These are phyloP conservation scores for Elaphomyces granulatus DNA, from an alignment of 495 filamentous ascomycete species.

Conservation along the genomic window DNA sequence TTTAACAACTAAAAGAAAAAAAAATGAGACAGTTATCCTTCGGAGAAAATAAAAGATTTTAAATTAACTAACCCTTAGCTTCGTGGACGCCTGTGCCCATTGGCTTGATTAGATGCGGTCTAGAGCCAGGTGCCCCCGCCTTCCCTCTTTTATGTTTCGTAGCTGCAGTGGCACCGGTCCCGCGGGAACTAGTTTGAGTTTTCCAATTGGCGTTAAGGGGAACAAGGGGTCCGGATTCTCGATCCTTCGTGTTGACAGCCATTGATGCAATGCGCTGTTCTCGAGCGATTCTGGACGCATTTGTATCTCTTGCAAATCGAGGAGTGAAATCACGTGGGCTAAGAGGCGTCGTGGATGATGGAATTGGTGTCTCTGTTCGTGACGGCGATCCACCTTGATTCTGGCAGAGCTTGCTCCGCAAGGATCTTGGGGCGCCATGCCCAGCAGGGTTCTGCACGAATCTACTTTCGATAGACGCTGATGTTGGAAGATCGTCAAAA, in stretches of 20 bases:
- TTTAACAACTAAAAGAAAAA: slow-evolving; percentile 48
- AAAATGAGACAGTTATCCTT: neutral
- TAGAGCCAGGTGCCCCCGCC: slow-evolving; percentile 36
- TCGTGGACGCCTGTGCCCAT: slow-evolving; percentile 46
- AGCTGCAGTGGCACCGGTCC: slow-evolving; percentile 22
- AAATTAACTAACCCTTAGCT: slow-evolving; percentile 46
- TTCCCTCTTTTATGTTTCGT: slow-evolving; percentile 42
- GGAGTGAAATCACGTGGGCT: slow-evolving; percentile 45
- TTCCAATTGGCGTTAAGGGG: slow-evolving; percentile 68
- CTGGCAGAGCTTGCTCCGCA: slow-evolving; percentile 47
- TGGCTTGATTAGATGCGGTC: slow-evolving; percentile 58
- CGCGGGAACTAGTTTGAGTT: slow-evolving; percentile 49
- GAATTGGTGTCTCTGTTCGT: slow-evolving; percentile 36
- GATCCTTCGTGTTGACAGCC: slow-evolving; percentile 21
- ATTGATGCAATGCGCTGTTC: slow-evolving; percentile 60
- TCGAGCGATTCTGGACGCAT: slow-evolving; percentile 74
- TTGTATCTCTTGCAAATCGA: slow-evolving; percentile 86
- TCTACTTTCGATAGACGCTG: slow-evolving; percentile 60
- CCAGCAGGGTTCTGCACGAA: slow-evolving; percentile 68
- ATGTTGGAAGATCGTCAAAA: slow-evolving; percentile 93
- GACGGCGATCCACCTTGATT: slow-evolving; percentile 23
- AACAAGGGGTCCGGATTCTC: slow-evolving; percentile 41
- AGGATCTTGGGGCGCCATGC: slow-evolving; percentile 50
- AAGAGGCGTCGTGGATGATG: slow-evolving; percentile 38
- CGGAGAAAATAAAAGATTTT: slow-evolving; percentile 1